Percentiles rank a stretch among this genome's conserved stretches.
Conservation (phyloP, 805 yeast species). For the Cyberlindnera nakhonratchasimensis region DNA sequence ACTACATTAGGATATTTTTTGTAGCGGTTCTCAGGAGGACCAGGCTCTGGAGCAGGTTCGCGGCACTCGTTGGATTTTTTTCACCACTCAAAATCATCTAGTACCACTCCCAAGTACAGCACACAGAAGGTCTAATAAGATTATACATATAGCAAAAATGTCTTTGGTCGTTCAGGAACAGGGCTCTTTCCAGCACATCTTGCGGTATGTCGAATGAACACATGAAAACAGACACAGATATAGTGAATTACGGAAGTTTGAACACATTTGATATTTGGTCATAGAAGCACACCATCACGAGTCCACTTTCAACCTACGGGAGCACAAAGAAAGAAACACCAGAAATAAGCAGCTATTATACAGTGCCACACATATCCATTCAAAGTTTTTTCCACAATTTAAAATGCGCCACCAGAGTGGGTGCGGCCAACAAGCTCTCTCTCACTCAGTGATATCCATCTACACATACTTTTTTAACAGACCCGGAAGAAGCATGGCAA, state of each 20-base stretch:
- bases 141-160: slow-evolving; percentile 42
- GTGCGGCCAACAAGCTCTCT: no score
- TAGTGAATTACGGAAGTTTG: not conserved
- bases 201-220: slow-evolving; percentile 71
- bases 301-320: not conserved
- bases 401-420: no score
- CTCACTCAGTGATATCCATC: no score
- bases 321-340: no score
- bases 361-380: no score
- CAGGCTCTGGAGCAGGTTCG: slow-evolving; percentile 3
- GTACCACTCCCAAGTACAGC: slow-evolving; percentile 9
- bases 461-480: no score
- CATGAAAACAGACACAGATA: not conserved
- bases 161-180: slow-evolving; percentile 98
- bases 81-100: slow-evolving; percentile 20
- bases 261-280: not conserved
- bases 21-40: not conserved
- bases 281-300: not conserved
- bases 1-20: slow-evolving; percentile 6
- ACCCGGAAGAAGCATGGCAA: no score
- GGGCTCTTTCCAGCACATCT: slow-evolving; percentile 99
- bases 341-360: no score
- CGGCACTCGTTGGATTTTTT: slow-evolving; percentile 17
- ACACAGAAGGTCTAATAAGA: slow-evolving; percentile 2
- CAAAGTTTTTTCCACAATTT: no score